Evolutionary conservation across 2,329 filamentous ascomycete species (phyloP).

Genomic region (Penicillium sp.): DNA sequence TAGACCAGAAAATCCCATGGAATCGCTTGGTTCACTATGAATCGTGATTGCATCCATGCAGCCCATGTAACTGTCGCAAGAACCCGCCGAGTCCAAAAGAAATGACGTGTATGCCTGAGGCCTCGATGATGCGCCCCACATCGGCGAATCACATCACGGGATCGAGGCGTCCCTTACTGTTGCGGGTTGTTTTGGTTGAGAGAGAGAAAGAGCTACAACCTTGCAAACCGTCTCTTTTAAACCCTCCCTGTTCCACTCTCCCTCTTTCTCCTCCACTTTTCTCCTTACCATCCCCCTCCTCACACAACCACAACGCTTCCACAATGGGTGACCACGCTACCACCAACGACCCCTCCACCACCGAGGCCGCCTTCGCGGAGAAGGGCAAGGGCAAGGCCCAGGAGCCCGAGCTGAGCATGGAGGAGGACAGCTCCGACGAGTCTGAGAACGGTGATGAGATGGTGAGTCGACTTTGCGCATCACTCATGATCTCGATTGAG

Average conservation of each 20-base stretch:
- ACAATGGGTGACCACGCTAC: conserved; percentile 42
- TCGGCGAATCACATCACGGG: conserved; percentile 23
- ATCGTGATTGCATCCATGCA: no score
- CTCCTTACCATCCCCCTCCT: conserved; percentile 1
- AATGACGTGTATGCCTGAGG: background rate
- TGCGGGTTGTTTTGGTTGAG: conserved; percentile 28
- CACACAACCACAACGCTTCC: conserved; percentile 9
- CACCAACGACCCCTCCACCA: conserved; percentile 45
- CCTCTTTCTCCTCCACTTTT: conserved; percentile 14
- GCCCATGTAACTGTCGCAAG: no score
- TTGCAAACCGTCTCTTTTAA: conserved; percentile 28
- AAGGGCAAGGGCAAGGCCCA: conserved; percentile 87
- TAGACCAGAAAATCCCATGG: background rate
- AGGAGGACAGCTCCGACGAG: conserved; percentile 67
- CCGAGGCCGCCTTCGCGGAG: conserved; percentile 50
- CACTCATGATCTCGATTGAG: no score
- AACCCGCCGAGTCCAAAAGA: background rate
- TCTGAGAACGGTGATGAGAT: conserved; percentile 54
- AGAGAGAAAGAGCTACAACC: conserved; percentile 20
- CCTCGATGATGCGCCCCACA: conserved; percentile 3
- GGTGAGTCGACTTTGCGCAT: conserved; percentile 29
- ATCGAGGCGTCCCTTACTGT: conserved; percentile 24
- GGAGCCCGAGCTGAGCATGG: conserved; percentile 65
- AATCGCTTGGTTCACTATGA: no score
- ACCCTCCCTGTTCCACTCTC: conserved; percentile 16